Evolutionary conservation across 2,329 filamentous ascomycete species (phyloP), one percentile per base, ranked within the genome.

Genomic region (Penicillium hordei): DNA sequence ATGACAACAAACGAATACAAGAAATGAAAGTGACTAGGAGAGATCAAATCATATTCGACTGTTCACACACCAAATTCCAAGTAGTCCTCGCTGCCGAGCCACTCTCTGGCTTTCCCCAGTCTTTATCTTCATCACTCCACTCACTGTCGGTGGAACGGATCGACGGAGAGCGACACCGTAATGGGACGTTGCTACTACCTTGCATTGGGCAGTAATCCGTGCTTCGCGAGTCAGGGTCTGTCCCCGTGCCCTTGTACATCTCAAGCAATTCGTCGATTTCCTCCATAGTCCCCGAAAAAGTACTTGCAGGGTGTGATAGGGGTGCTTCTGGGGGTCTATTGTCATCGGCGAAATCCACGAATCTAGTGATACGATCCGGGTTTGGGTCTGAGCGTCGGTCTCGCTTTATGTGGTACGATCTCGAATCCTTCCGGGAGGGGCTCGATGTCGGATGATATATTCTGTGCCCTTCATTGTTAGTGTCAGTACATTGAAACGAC

Each of bases 31-130:
- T 23, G 19, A 17, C 9, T 13, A 45, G n/a, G 13, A 40, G 17
- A 40, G 15, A 29, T 60, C 56, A 61, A n/a, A 51, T 51, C 40
- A 48, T 38, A 40, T 59, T 49, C 13, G 21, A 53, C 38, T 58
- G 42, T 15, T 58, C 52, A 54, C 55, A 62, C 10, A 66, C 5
- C 45, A 65, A 23, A 52, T 48, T 56, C 64, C 64, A 66, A 5
- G 60, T 60, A 4, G 63, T 65, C 36, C 40, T 45, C 17, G 45
- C 55, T 7, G 27, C 40, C 6, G 46, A n/a, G 34, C 23, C 2
- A 19, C n/a, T 40, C 6, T 38, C 39, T 27, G 15, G 6, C 27
- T 25, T 29, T 54, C 51, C 19, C 38, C 34, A 33, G 25, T 48
- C 55, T 12, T 56, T 48, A 17, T 25, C 52, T 17, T 63, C 64